Base-by-base conservation (phyloP, 2,329 filamentous ascomycete species). In the Fusarium tanahbumbuense region DNA sequence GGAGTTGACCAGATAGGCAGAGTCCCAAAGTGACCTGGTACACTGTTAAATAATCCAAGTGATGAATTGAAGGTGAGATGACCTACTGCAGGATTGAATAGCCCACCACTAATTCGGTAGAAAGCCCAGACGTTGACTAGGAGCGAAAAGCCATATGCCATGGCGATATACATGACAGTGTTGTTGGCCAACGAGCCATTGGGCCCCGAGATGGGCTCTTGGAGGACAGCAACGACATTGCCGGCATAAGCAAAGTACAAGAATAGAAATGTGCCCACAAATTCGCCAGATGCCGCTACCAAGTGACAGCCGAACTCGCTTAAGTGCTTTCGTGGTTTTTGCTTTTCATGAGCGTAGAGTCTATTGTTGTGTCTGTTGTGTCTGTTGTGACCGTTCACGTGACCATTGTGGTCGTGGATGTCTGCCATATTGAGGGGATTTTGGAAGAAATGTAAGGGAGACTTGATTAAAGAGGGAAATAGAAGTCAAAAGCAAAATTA, bases 101-200 rank as follows among this genome's bases (percentile, higher is more conserved):
- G 74, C 13, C 83, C 83, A 23, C 83, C 83, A 13, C 81, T 85
- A 18, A 88, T 81, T 23, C 86, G 80, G 71, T 81, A 87, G 68
- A 87, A 87, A 2, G 84, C 78, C 84, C 84, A 87, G 4, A 84
- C 85, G 34, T 84, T 86, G n/a, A 84, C 82, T 2, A 82, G 76
- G 20, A 87, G 76, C 3, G 83, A 81, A 18, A 74, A 74, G 0
- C 71, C 72, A 22, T 74, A 74, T 20, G 72, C 48, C 61, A 74
- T 58, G 16, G 72, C 69, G 12, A 74, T 54, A 32, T 54, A 68
- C 16, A 74, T 62, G 6, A 64, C 52, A 3, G 72, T 74, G 8
- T 27, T 69, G 16, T 46, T 72, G 3, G 69, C 59, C n/a, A 73
- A 6, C 0, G 64, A 60, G 2, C 69, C 61, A 16, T 63, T 64